Conservation (phyloP, 768 basidiomycete genomes). For the Hydnomerulius pinastri region DNA sequence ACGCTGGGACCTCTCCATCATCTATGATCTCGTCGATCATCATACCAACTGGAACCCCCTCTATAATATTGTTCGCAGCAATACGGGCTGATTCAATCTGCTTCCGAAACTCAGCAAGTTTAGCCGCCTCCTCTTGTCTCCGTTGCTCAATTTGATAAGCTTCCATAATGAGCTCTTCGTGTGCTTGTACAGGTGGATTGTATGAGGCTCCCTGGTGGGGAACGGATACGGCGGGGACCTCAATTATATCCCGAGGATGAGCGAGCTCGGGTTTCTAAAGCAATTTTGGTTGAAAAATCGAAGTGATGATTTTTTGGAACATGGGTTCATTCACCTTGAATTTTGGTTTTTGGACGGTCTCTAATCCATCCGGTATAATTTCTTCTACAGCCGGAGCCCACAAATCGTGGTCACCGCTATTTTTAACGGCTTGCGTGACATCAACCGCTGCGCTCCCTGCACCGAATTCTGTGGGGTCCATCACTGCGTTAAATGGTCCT, state of each 20-base stretch:
- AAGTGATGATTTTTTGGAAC: neutral
- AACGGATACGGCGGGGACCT: slow-evolving; percentile 61
- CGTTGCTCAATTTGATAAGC: slow-evolving; percentile 70
- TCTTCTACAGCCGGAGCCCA: slow-evolving; percentile 49
- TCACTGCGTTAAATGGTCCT: slow-evolving; percentile 70
- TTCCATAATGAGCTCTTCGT: slow-evolving; percentile 66
- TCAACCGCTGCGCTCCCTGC: slow-evolving; percentile 66
- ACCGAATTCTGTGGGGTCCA: slow-evolving; percentile 69
- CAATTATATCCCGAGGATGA: slow-evolving; percentile 54
- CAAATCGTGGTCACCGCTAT: slow-evolving; percentile 66
- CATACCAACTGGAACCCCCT: slow-evolving; percentile 65
- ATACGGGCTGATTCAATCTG: slow-evolving; percentile 53
- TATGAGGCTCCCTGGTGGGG: slow-evolving; percentile 89
- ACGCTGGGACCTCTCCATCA: slow-evolving; percentile 38
- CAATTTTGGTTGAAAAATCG: neutral
- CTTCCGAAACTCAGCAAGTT: slow-evolving; percentile 52
- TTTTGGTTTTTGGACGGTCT: slow-evolving; percentile 37
- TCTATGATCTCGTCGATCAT: slow-evolving; percentile 47
- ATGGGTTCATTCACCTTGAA: slow-evolving; percentile 50
- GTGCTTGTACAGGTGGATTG: slow-evolving; percentile 77
- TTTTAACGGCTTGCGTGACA: slow-evolving; percentile 66
- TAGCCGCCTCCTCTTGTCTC: slow-evolving; percentile 53
- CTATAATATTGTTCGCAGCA: slow-evolving; percentile 32
- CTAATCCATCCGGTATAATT: slow-evolving; percentile 43
- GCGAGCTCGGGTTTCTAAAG: slow-evolving; percentile 50